phyloP scores from a whole-genome alignment of 257 asterid species.

The Solanum paucissectum region DNA sequence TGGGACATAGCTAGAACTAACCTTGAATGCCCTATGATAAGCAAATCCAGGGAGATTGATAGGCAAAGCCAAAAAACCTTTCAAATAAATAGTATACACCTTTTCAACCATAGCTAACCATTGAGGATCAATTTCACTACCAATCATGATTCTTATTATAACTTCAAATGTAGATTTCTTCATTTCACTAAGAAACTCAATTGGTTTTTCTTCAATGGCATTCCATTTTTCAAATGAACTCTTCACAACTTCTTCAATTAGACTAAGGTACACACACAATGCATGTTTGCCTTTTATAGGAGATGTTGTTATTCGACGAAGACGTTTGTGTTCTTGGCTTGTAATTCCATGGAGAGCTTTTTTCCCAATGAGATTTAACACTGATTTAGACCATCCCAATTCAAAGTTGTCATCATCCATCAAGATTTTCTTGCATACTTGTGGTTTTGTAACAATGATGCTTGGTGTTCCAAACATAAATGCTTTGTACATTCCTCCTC shows the following conservation, averaged over 20 bases:
- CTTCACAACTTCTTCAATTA: not conserved
- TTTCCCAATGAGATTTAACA: not conserved
- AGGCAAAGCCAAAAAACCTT: constrained; percentile 1
- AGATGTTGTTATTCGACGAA: constrained; percentile 1
- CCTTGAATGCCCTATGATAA: constrained; percentile 10
- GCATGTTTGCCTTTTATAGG: constrained; percentile 2
- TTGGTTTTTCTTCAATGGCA: not conserved
- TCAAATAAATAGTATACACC: not conserved
- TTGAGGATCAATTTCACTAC: not conserved
- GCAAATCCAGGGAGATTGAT: constrained; percentile 14
- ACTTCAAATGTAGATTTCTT: not conserved
- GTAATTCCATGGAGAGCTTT: constrained; percentile 6
- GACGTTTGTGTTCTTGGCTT: constrained; percentile 1
- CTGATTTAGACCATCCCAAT: constrained; percentile 2
- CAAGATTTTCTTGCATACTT: constrained; percentile 3
- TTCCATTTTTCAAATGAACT: not conserved
- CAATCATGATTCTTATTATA: not conserved
- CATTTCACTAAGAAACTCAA: constrained; percentile 13
- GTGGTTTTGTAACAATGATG: constrained; percentile 2
- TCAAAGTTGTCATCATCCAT: constrained; percentile 9
- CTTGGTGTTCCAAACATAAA: constrained; percentile 4
- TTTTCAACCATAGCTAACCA: not conserved
- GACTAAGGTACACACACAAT: not conserved
- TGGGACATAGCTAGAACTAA: not conserved
- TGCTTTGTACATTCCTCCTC: constrained; percentile 1